Evolutionary conservation across 495 filamentous ascomycete genomes (phyloP), one percentile per base, ranked within the genome.

Genomic region (Podospora pseudocomata): DNA sequence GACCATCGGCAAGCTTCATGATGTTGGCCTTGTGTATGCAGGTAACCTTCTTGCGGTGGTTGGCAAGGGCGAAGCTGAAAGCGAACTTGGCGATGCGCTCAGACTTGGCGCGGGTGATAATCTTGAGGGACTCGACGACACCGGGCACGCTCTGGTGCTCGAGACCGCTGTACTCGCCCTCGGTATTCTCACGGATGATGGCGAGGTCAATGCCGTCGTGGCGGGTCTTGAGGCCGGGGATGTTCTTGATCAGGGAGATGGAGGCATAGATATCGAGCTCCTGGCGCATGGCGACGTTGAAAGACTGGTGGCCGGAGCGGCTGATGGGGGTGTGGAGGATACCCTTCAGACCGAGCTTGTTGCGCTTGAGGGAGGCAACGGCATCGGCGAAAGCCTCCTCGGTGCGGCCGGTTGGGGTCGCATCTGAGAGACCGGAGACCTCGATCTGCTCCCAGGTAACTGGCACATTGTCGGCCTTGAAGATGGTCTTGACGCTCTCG

Each of bases 21-120:
- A 99, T 99, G 85, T 98, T 99, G 77, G 95, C 96, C 86, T 99
- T 99, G 87, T 99, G 96, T 75, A 99, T 97, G 81, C 93, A 97
- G 70, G 94, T 98, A 30, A 98, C 92, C 88, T 97, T 98, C 85
- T 95, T 92, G 75, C 96, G 87, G 88, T 96, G 93, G 85, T 98
- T 99, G 74, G 96, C 95, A 58, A 97, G 89, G 18, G 95, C 95
- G 78, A 98, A 99, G 80, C 90, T 89, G 82, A 98, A 97, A 61
- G 96, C 95, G 75, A 99, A 99, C 80, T 97, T 97, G 80, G 93
- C 92, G 74, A 99, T 98, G 68, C 95, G 92, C 87, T 99, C 95
- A 55, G 93, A 97, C 85, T 98, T 98, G 77, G 92, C 93, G 74
- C 93, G 93, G 68, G 95, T 99, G 82, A 99, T 97, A 80, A 99